Base-by-base conservation (phyloP, 768 basidiomycete genomes). In the Pisolithus microcarpus region DNA sequence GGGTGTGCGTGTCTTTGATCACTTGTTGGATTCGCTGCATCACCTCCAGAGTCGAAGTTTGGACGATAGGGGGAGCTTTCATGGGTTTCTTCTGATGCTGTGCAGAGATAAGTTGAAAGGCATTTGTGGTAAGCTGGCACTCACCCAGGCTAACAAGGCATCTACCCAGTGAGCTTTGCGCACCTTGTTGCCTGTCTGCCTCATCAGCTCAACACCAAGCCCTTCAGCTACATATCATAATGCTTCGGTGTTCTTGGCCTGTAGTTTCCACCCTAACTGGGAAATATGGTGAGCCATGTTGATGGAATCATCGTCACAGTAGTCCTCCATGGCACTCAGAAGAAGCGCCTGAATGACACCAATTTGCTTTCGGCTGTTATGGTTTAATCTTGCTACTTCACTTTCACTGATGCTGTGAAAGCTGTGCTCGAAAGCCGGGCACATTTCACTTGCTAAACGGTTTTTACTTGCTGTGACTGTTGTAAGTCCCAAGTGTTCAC, bases 61-160 rank as follows among this genome's bases (percentile, higher is more conserved):
- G 38, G 38, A 39, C 38, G 4, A 18, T 7, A 11, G 21, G 38
- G 38, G 21, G 38, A 39, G 38, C 38, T 21, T 8, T 39, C 38
- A 39, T 39, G 7, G 38, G 38, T 11, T 39, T 18, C 7, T n/a
- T 8, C 38, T 39, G n/a, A 39, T 5, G 10, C 38, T 39, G 13
- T 19, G 5, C 38, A 19, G 38, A 39, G 1, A 18, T 39, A 39
- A 21, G n/a, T 11, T n/a, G 30, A 19, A 39, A 7, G 38, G 7
- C 7, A 39, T 39, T 8, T 18, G 7, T 18, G 7, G 18, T 8
- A 15, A 15, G 15, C 7, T 39, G 38, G 4, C 18, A 39, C 38
- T 39, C 38, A 60, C 54, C 51, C 54, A 55, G n/a, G 26, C 42
- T 7, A 44, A 46, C 15, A 56, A 24, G 10, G 48, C 48, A 1